Evolutionary conservation across 805 yeast species (phyloP), one percentile per base, ranked within the genome.

Genomic region (Clavispora vitiphila): DNA sequence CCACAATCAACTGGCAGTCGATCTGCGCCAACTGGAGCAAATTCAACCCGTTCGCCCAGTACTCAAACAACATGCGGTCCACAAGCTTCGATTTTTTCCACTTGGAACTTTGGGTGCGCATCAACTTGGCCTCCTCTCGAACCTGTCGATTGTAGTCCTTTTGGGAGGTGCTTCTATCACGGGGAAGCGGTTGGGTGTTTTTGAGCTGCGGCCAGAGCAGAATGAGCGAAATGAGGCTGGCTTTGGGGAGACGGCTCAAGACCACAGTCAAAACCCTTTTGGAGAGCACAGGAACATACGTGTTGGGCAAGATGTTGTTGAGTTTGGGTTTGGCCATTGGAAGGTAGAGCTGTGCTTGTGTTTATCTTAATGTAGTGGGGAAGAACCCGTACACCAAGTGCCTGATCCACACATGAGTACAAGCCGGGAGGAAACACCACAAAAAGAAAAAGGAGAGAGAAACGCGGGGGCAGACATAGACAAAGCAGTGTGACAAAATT

Each of bases 1-100:
- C 84, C 2, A 84, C 75, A 34, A 84, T 64, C 34, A 74, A 54
- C 49, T 81, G 85, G 40, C 83, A 76, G 50, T 86, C 93, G 5
- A 84, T 61, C 45, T 83, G 88, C 0, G 93, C 81, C 31, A 80
- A 55, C 55, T 86, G 95, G 14, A 80, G 65, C 1, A 81, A 61
- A 49, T 81, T 82, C 34, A 83, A 56, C 0, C 88, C 88, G 5
- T 60, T 51, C 1, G 72, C 62, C 75, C 86, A 83, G 49, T 65
- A 73, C 11, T 74, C 72, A 30, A 58, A 67, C 8, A 77, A 44
- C n/a, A 79, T 62, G 26, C 59, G 55, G 43, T 78, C 79, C 5
- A 79, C 62, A 7, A 68, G 45, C 29, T 56, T 50, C 26, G 59
- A 44, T 43, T 68, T 69, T 8, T 60, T 56, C 34, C 57, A 44